Evolutionary conservation across 78 protist species (phyloP), one percentile per base, ranked within the genome.

Genomic region (Ministeria vibrans): DNA sequence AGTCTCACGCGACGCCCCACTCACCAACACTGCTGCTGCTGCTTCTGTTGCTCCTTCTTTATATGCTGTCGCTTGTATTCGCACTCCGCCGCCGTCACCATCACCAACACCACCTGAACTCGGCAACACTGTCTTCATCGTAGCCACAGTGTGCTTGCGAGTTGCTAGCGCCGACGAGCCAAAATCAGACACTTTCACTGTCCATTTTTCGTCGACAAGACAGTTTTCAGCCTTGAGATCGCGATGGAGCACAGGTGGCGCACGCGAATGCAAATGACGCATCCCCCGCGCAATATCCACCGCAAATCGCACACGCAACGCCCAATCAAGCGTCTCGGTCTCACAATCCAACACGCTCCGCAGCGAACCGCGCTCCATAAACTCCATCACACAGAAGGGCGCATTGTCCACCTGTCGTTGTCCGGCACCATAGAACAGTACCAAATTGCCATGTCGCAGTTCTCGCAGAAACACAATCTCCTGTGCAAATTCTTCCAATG

Each of bases 191-290:
- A 87, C 85, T 81, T 86, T 86, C 20, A 80, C 66, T 1, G 22
- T 1, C 27, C 53, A 73, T 28, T 59, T 11, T 15, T 27, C 46
- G 41, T 75, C 79, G 36, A 87, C 68, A n/a, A 87, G 87, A 43
- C 76, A 32, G 77, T 87, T 87, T 25, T 51, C 81, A 18, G 68
- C 1, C 78, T 87, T 87, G 43, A 87, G 43, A 64, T 87, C 90
- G 45, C 84, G 86, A 77, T 87, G 90, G 51, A 87, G 30, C 42
- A 81, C 66, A 15, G 87, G 81, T 15, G 78, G 84, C 75, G 49
- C 75, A 51, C 53, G 42, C 9, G 38, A 15, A 81, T 87, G 90
- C 44, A 87, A 77, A 77, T 77, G 83, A 28, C 7, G 32, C 83
- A 87, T 83, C 53, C 90, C 90, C 22, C 34, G 71, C 32, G 79